Evolutionary conservation across 352 stramenopile species (phyloP).

Genomic region (Globisporangium middletonii): DNA sequence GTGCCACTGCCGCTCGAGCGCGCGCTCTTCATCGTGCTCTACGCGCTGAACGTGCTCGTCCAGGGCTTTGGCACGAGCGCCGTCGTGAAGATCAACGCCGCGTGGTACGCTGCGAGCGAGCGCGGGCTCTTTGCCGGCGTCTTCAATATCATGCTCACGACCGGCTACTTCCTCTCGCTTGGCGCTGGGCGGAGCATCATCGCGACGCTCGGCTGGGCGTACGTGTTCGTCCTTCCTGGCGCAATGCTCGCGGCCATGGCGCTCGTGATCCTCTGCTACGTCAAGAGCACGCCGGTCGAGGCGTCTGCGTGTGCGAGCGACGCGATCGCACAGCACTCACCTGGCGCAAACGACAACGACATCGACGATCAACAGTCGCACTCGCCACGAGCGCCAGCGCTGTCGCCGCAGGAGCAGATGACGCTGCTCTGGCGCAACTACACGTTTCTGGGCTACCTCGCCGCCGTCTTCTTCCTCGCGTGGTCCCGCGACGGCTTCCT

Average conservation of each 20-base stretch:
- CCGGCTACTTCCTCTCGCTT: slow-evolving; percentile 66
- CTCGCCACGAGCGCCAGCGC: neutral
- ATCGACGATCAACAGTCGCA: slow-evolving; percentile 4
- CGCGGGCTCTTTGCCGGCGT: slow-evolving; percentile 62
- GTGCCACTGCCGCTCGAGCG: slow-evolving; percentile 25
- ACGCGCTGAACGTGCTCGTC: slow-evolving; percentile 59
- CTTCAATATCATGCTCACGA: slow-evolving; percentile 79
- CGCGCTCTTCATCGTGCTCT: slow-evolving; percentile 50
- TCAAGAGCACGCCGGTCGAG: slow-evolving; percentile 53
- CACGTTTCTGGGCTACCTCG: slow-evolving; percentile 64
- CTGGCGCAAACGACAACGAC: neutral
- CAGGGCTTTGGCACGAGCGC: slow-evolving; percentile 75
- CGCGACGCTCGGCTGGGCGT: slow-evolving; percentile 54
- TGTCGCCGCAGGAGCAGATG: slow-evolving; percentile 47
- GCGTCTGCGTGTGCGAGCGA: slow-evolving; percentile 28
- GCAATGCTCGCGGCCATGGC: slow-evolving; percentile 48
- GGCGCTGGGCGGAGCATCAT: slow-evolving; percentile 61
- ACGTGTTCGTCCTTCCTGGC: slow-evolving; percentile 64
- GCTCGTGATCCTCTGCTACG: slow-evolving; percentile 38
- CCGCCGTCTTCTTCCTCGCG: slow-evolving; percentile 63
- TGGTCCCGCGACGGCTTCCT: slow-evolving; percentile 66
- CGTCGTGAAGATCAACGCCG: slow-evolving; percentile 83
- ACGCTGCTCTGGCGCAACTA: slow-evolving; percentile 43
- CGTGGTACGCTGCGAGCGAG: slow-evolving; percentile 62
- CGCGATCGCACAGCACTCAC: slow-evolving; percentile 14